Evolutionary conservation across 805 yeast species (phyloP).

Genomic region (Barnettozyma vustinii): DNA sequence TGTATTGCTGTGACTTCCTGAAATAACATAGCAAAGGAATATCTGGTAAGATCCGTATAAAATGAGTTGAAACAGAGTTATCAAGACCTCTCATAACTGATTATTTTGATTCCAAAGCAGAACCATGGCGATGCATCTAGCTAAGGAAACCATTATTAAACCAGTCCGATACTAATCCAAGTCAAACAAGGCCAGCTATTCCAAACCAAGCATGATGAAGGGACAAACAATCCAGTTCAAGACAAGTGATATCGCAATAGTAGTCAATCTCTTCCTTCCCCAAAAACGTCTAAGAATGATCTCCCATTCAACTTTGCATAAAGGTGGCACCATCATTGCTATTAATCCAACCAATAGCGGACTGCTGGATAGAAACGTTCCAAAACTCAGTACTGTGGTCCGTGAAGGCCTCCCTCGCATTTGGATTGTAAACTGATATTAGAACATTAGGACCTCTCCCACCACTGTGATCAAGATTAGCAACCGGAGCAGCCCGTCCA

Average conservation of each 20-base stretch:
- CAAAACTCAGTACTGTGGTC: constrained; percentile 31
- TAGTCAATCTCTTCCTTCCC: constrained; percentile 9
- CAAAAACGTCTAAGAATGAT: constrained; percentile 23
- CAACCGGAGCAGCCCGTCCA: constrained; percentile 34
- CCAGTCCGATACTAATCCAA: constrained; percentile 45
- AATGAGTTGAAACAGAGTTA: constrained; percentile 43
- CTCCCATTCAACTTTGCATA: constrained; percentile 52
- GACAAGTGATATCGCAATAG: constrained; percentile 27
- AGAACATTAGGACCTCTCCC: constrained; percentile 34
- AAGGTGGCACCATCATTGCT: constrained; percentile 53
- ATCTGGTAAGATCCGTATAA: constrained; percentile 49
- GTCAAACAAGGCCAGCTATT: constrained; percentile 47
- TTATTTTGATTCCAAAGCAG: constrained; percentile 48
- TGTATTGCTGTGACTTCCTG: neutral
- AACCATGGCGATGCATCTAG: constrained; percentile 61
- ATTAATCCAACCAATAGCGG: constrained; percentile 45
- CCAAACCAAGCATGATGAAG: constrained; percentile 48
- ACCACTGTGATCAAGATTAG: constrained; percentile 33
- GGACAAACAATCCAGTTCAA: constrained; percentile 56
- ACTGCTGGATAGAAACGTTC: constrained; percentile 38
- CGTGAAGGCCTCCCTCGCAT: constrained; percentile 32
- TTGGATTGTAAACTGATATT: constrained; percentile 39
- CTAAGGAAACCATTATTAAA: constrained; percentile 51
- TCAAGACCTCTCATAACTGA: constrained; percentile 46
- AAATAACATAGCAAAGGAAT: constrained; percentile 37